Percentiles rank a stretch among this genome's conserved stretches.
Evolutionary conservation across 768 basidiomycete genomes (phyloP).

Genomic region (Mycena amicta): DNA sequence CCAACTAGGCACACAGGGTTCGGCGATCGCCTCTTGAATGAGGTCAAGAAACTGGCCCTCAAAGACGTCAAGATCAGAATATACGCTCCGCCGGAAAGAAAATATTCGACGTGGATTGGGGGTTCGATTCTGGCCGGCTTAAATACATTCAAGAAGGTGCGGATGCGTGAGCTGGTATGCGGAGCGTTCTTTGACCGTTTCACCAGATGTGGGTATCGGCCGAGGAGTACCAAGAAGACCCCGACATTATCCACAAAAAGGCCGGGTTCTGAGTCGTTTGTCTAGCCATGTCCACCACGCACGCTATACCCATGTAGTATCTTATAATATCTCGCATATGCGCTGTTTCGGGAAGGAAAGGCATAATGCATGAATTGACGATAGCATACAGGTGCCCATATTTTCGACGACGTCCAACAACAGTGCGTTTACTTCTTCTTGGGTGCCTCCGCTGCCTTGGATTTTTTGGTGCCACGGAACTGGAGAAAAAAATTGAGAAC

Average conservation of each 20-base stretch:
- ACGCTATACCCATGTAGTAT: conserved; percentile 32
- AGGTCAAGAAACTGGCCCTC: conserved; percentile 93
- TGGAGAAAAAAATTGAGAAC: conserved; percentile 31
- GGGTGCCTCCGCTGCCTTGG: conserved; percentile 86
- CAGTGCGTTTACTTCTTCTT: conserved; percentile 83
- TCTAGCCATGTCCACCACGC: conserved; percentile 25
- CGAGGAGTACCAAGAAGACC: conserved; percentile 99
- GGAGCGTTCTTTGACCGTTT: conserved; percentile 14
- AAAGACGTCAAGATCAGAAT: conserved; percentile 99
- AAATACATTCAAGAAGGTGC: conserved; percentile 96
- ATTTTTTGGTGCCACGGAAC: conserved; percentile 95
- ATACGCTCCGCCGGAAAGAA: conserved; percentile 98
- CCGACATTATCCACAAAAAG: conserved; percentile 97
- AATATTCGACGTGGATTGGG: conserved; percentile 97
- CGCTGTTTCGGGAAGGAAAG: conserved; percentile 24
- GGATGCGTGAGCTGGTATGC: no score
- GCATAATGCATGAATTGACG: conserved; percentile 46
- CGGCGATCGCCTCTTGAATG: conserved; percentile 93
- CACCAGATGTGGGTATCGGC: conserved; percentile 98
- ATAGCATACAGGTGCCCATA: conserved; percentile 30
- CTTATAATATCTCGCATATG: conserved; percentile 30
- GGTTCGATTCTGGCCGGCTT: conserved; percentile 95
- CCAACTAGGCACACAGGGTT: conserved; percentile 57
- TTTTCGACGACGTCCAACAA: conserved; percentile 28
- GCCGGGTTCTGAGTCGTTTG: conserved; percentile 64